Evolutionary conservation across 805 yeast genomes (phyloP), one percentile per base, ranked within the genome.

Genomic region (Helenozyma rhizophorensis): DNA sequence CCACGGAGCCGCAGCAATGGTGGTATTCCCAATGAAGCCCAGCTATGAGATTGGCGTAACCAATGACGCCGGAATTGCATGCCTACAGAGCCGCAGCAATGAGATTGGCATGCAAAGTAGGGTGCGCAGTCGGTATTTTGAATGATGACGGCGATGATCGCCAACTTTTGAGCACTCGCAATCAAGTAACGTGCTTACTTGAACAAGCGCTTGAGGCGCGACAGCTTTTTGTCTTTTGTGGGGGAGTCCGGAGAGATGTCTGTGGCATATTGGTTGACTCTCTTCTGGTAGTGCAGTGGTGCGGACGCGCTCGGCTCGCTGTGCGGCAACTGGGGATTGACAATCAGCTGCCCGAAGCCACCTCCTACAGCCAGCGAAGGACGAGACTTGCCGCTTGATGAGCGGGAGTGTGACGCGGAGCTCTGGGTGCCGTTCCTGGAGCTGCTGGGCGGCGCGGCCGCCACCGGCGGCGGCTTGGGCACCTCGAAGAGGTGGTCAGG

Each of bases 151-250:
- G n/a, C n/a, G n/a, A n/a, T n/a, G n/a, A n/a, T n/a, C n/a, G n/a
- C n/a, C n/a, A n/a, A n/a, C n/a, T n/a, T n/a, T n/a, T n/a, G n/a
- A n/a, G n/a, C n/a, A n/a, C n/a, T n/a, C n/a, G n/a, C n/a, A n/a
- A n/a, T n/a, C n/a, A n/a, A n/a, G n/a, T n/a, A n/a, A n/a, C 22
- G 4, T 8, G 9, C 15, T 30, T 32, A 44, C 36, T 45, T 44
- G 27, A 46, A 44, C 17, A 46, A 30, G 10, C 44, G 38, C 36
- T 38, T 44, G 34, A 46, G 40, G 19, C 50, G 33, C 13, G 50
- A 45, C 32, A 31, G 39, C 33, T 46, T 46, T 28, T 46, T 46
- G 26, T 44, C 45, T 37, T 46, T 44, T 6, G 14, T 27, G 7
- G 40, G 38, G 23, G 26, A 34, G 9, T 28, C 34, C 14, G 37